Evolutionary conservation across 345 rosid genomes (phyloP).

Genomic region (Tarenaya hassleriana): DNA sequence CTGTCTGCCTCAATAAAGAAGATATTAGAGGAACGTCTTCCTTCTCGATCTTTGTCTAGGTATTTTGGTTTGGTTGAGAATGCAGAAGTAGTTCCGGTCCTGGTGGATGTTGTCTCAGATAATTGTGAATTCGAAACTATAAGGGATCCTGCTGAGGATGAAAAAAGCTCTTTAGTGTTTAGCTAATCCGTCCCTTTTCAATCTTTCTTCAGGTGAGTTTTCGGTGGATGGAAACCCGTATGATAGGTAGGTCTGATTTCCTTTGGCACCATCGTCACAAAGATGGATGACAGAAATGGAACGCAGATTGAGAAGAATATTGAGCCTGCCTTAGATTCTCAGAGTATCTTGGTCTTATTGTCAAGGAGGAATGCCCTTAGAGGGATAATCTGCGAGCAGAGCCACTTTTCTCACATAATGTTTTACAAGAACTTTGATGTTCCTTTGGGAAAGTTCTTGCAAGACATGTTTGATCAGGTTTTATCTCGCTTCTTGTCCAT

Average conservation of each 20-base stretch:
- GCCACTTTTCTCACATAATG: constrained; percentile 56
- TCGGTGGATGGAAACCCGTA: too few relatives aligned
- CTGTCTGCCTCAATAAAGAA: constrained; percentile 67
- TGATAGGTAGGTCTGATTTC: too few relatives aligned
- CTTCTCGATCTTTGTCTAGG: constrained; percentile 45
- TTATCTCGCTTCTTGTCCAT: background rate
- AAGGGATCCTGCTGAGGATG: constrained; percentile 24
- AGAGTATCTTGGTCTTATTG: constrained; percentile 70
- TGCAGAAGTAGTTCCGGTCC: constrained; percentile 39
- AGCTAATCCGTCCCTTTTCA: too few relatives aligned
- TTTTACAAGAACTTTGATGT: constrained; percentile 65
- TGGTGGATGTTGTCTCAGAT: constrained; percentile 24
- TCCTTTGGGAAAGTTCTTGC: constrained; percentile 68
- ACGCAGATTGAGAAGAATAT: background rate
- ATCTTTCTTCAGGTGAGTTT: too few relatives aligned
- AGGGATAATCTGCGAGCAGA: constrained; percentile 64
- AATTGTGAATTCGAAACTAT: constrained; percentile 28
- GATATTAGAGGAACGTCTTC: constrained; percentile 43
- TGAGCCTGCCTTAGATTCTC: constrained; percentile 35
- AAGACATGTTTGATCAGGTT: constrained; percentile 66
- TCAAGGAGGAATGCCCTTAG: constrained; percentile 50
- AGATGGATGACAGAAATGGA: background rate
- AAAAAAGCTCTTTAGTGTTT: too few relatives aligned
- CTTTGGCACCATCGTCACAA: too few relatives aligned
- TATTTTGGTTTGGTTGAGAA: constrained; percentile 49